These are phyloP conservation scores for Lipomyces spencermartinsiae DNA, from an alignment of 805 yeast genomes.

Conservation along the genomic window DNA sequence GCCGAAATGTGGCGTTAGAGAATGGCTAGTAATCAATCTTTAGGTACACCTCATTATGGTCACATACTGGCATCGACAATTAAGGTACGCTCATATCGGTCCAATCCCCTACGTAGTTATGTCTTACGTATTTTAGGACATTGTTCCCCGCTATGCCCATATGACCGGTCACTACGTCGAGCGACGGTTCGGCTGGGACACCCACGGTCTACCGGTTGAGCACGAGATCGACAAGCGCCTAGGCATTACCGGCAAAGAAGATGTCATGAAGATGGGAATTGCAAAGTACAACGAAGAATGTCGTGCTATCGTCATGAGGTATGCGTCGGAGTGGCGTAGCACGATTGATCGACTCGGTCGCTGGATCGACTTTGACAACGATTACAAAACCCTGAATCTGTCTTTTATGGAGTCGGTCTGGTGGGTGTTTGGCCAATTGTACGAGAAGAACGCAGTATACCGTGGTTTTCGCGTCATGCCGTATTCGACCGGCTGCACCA, in stretches of 20 bases:
- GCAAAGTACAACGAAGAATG: conserved; percentile 94
- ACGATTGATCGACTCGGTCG: conserved; percentile 95
- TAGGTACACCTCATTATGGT: conserved; percentile 98
- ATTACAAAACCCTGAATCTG: conserved; percentile 82
- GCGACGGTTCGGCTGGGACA: conserved; percentile 99
- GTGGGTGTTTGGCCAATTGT: conserved; percentile 97
- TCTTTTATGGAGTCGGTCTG: conserved; percentile 97
- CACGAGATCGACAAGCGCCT: conserved; percentile 98
- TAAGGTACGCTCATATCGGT: conserved; percentile 50
- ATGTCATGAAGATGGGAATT: conserved; percentile 92
- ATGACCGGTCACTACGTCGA: conserved; percentile 97
- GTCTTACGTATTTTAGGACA: conserved; percentile 56
- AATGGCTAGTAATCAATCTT: neutral
- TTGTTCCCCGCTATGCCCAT: conserved; percentile 95
- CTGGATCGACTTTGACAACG: conserved; percentile 99
- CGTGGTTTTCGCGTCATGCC: conserved; percentile 99
- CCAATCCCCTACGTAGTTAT: neutral
- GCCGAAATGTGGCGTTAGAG: neutral
- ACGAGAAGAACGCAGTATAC: conserved; percentile 85
- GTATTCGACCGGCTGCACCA: conserved; percentile 95
- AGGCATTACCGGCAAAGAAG: conserved; percentile 91
- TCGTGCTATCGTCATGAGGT: conserved; percentile 96
- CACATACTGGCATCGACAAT: conserved; percentile 96
- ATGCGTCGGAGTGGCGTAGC: conserved; percentile 91
- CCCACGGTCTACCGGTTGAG: conserved; percentile 98